Evolutionary conservation across 148 eudicot species (phyloP).

Genomic region (Simmondsia chinensis): DNA sequence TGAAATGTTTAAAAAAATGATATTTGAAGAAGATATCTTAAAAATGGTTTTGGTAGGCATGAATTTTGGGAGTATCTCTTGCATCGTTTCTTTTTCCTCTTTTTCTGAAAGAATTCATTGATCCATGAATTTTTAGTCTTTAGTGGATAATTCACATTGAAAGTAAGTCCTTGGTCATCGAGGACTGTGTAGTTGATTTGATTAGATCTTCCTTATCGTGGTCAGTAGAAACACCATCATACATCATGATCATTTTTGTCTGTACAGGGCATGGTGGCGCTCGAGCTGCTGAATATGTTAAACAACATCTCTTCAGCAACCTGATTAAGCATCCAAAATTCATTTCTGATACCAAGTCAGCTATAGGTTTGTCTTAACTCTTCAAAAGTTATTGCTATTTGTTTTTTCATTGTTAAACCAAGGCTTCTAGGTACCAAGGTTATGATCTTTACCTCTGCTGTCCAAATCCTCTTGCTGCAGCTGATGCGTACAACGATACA

Average conservation of each 20-base stretch:
- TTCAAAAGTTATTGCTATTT: conserved; percentile 2
- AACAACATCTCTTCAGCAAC: conserved; percentile 84
- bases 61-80: too few relatives aligned
- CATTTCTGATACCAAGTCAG: conserved; percentile 92
- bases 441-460: neutral
- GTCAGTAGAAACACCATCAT: neutral
- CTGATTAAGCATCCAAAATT: conserved; percentile 89
- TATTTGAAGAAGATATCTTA: too few relatives aligned
- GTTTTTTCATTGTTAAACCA: neutral
- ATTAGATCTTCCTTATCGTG: too few relatives aligned
- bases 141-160: too few relatives aligned
- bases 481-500: conserved; percentile 86
- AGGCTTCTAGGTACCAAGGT: neutral
- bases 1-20: too few relatives aligned
- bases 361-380: conserved; percentile 59
- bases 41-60: too few relatives aligned
- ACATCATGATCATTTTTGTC: neutral
- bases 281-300: conserved; percentile 95
- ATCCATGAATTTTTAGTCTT: too few relatives aligned
- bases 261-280: conserved; percentile 93
- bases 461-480: conserved; percentile 49
- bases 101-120: too few relatives aligned
- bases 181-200: too few relatives aligned
- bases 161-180: too few relatives aligned
- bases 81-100: too few relatives aligned